A percentile compares a stretch with the other conserved stretches of the same genome.
phyloP scores from a whole-genome alignment of 2,329 filamentous ascomycete species.

The Aspergillus vadensis region DNA sequence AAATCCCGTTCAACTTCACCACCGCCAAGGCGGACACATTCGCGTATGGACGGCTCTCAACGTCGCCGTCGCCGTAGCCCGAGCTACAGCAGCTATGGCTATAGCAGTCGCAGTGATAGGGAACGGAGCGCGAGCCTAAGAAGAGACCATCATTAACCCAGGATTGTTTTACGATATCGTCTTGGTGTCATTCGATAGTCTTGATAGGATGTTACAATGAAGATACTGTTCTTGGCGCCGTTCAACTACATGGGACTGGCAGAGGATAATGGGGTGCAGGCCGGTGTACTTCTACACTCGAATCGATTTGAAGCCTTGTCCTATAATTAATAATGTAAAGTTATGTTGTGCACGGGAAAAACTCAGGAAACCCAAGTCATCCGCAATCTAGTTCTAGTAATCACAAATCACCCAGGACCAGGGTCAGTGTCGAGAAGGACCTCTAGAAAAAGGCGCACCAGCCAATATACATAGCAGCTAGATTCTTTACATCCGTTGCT shows the following conservation, averaged over 20 bases:
- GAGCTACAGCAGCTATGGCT: slow-evolving; percentile 65
- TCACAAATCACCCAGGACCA: no score
- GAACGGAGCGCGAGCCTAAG: slow-evolving; percentile 53
- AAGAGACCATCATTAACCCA: slow-evolving; percentile 42
- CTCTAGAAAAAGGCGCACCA: slow-evolving; percentile 72
- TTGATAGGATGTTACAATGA: no score
- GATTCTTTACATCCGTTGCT: slow-evolving; percentile 75
- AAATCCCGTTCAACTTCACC: slow-evolving; percentile 47
- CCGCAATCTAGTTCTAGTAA: not conserved
- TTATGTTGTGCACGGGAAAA: not conserved
- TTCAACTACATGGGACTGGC: not conserved
- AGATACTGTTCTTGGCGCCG: not conserved
- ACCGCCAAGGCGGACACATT: slow-evolving; percentile 38
- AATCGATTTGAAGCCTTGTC: not conserved
- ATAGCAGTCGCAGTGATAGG: slow-evolving; percentile 57
- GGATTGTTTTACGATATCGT: no score
- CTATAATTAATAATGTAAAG: not conserved
- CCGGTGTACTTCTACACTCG: not conserved
- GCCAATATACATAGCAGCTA: slow-evolving; percentile 95
- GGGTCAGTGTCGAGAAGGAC: not conserved
- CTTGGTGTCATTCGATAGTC: not conserved
- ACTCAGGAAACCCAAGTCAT: not conserved
- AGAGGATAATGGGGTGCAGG: not conserved
- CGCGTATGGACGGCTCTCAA: slow-evolving; percentile 39
- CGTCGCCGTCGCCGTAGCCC: slow-evolving; percentile 57